phyloP scores from a whole-genome alignment of 768 basidiomycete species.

The Lactarius deliciosus region DNA sequence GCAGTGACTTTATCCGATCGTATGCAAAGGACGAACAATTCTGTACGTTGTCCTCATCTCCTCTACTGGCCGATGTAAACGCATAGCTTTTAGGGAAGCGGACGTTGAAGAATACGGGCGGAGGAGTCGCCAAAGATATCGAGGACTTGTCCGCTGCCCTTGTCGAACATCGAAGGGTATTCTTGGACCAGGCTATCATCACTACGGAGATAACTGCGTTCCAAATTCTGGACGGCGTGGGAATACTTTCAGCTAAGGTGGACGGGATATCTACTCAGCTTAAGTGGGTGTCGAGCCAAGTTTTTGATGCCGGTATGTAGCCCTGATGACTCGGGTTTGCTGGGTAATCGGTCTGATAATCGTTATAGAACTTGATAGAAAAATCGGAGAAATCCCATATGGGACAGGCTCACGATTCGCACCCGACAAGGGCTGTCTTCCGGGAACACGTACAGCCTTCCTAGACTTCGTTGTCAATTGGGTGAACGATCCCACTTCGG shows the following conservation, averaged over 20 bases:
- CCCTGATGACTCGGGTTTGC: background rate
- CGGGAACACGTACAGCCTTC: background rate
- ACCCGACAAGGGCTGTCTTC: background rate
- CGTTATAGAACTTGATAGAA: background rate
- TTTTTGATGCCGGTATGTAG: background rate
- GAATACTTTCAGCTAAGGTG: background rate
- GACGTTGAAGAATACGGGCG: background rate
- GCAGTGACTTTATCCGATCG: conserved; percentile 1
- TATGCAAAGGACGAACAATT: background rate
- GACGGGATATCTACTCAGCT: background rate
- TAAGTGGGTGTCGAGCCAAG: background rate
- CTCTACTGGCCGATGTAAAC: background rate
- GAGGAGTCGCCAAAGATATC: background rate
- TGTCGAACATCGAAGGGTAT: background rate
- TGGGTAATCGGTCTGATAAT: too few species aligned
- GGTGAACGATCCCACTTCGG: background rate
- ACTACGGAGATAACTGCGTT: background rate
- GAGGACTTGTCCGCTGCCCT: background rate
- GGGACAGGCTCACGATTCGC: background rate
- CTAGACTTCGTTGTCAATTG: background rate
- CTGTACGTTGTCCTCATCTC: background rate
- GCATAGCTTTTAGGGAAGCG: background rate
- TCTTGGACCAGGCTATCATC: background rate
- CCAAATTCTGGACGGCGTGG: background rate
- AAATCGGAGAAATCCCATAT: background rate